phyloP scores from a whole-genome alignment of 129 eudicot species.

The Helianthus annuus region HanXRQr2.0-SUNRISE NC_035445.2:117217157-117217656 shows the following conservation, averaged over 20 bases:
- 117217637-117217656: no score
- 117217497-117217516: constrained; percentile 34
- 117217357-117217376: constrained; percentile 85
- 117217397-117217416: constrained; percentile 72
- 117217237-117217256: constrained; percentile 79
- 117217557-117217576: constrained; percentile 28
- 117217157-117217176: constrained; percentile 25
- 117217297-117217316: constrained; percentile 66
- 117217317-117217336: constrained; percentile 61
- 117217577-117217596: no score
- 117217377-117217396: constrained; percentile 87
- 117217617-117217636: no score
- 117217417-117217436: constrained; percentile 82
- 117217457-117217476: constrained; percentile 83
- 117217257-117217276: constrained; percentile 57
- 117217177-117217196: constrained; percentile 66
- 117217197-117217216: constrained; percentile 79
- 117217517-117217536: constrained; percentile 46
- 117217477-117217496: constrained; percentile 52
- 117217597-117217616: no score
- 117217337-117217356: constrained; percentile 74
- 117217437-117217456: constrained; percentile 79
- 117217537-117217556: constrained; percentile 57
- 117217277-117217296: constrained; percentile 79
- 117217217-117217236: constrained; percentile 79